phyloP scores from a whole-genome alignment of 805 yeast genomes.

The Vanderwaltozyma tropicalis region DNA sequence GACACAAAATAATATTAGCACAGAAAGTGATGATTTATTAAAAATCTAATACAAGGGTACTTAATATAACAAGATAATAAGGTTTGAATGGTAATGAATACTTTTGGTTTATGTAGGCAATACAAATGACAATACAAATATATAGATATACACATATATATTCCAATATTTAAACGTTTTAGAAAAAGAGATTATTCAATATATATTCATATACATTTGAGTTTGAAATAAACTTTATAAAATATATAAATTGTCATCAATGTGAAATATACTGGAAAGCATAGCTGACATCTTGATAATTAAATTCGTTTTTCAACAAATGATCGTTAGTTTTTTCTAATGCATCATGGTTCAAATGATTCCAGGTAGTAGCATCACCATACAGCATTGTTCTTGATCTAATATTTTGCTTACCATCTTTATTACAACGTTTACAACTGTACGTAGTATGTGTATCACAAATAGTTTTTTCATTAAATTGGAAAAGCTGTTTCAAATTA shows the following conservation, averaged over 20 bases:
- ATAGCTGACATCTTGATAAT: constrained; percentile 61
- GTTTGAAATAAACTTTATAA: no score
- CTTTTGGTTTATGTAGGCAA: no score
- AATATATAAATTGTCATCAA: constrained; percentile 8
- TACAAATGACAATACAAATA: no score
- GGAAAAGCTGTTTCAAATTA: constrained; percentile 63
- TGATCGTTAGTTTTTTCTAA: constrained; percentile 64
- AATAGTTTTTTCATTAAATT: constrained; percentile 50
- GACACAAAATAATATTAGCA: background rate
- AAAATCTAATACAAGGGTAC: background rate
- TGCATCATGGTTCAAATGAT: constrained; percentile 62
- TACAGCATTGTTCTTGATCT: constrained; percentile 82
- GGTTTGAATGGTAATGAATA: background rate
- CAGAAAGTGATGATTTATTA: constrained; percentile 2
- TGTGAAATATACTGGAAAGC: constrained; percentile 94
- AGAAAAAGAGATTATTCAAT: no score
- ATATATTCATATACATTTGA: no score
- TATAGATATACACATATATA: background rate
- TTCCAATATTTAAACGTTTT: background rate
- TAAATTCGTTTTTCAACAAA: constrained; percentile 62
- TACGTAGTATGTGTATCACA: constrained; percentile 93
- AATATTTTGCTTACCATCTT: constrained; percentile 45
- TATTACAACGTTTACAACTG: constrained; percentile 70
- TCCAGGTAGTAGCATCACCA: constrained; percentile 98
- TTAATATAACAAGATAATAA: no score